Evolutionary conservation across 2,329 filamentous ascomycete genomes (phyloP).

Genomic region (Hortaea sp.): DNA sequence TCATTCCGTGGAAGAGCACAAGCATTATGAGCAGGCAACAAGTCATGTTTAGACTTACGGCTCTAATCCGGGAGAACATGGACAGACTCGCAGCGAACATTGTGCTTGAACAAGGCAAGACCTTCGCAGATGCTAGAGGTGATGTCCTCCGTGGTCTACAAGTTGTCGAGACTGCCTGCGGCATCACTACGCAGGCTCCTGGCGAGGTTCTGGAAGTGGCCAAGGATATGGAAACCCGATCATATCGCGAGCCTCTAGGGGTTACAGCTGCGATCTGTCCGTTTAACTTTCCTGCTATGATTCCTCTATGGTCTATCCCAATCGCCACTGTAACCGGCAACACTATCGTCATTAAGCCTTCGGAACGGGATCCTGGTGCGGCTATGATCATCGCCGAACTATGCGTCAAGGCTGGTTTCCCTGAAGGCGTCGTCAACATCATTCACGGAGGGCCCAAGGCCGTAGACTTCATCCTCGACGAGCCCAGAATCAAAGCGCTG

Average conservation of each 20-base stretch:
- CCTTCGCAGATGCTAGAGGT: constrained; percentile 69
- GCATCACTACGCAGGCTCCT: too few relatives aligned
- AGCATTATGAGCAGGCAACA: too few relatives aligned
- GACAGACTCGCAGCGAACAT: constrained; percentile 76
- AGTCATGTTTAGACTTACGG: too few relatives aligned
- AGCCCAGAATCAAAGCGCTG: constrained; percentile 55
- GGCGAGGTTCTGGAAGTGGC: too few relatives aligned
- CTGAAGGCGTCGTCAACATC: constrained; percentile 7
- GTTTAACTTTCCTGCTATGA: constrained; percentile 55
- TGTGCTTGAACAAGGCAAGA: constrained; percentile 82
- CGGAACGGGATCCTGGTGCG: constrained; percentile 15
- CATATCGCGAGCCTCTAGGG: constrained; percentile 47
- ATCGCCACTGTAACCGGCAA: constrained; percentile 12
- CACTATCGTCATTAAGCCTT: constrained; percentile 20
- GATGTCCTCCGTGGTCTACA: constrained; percentile 75
- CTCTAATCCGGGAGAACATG: constrained; percentile 58
- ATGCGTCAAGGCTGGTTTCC: constrained; percentile 11
- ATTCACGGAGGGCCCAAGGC: constrained; percentile 8
- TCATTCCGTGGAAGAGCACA: too few relatives aligned
- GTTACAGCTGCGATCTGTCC: constrained; percentile 78
- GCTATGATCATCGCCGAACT: constrained; percentile 30
- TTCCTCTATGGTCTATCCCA: too few relatives aligned
- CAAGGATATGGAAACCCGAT: too few relatives aligned
- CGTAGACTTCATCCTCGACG: constrained; percentile 6
- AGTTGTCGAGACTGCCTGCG: constrained; percentile 34